phyloP scores from a whole-genome alignment of 495 filamentous ascomycete genomes.

The Xylaria grammica region DNA sequence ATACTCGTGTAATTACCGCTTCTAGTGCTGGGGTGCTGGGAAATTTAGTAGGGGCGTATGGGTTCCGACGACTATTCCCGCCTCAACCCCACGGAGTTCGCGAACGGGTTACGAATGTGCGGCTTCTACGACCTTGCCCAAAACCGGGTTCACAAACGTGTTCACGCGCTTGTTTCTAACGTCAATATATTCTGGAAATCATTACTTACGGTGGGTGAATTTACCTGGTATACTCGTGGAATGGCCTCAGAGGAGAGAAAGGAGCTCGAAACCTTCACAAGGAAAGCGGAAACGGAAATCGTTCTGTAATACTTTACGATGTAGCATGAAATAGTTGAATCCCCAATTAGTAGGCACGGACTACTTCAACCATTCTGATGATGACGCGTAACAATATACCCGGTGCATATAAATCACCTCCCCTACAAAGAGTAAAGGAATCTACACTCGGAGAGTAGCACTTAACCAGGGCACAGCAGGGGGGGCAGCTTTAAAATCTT shows the following conservation, averaged over 20 bases:
- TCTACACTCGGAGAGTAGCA: too few species aligned
- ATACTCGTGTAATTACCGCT: slow-evolving; percentile 27
- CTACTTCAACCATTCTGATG: too few species aligned
- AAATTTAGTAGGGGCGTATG: too few species aligned
- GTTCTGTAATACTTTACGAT: neutral
- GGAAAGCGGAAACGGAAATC: neutral
- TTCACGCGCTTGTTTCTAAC: too few species aligned
- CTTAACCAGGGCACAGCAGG: too few species aligned
- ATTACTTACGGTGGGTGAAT: neutral
- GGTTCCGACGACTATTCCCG: too few species aligned
- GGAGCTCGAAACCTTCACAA: neutral
- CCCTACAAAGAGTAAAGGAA: too few species aligned
- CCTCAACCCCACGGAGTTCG: neutral
- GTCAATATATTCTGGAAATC: neutral
- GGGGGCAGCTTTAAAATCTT: too few species aligned
- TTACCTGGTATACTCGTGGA: neutral
- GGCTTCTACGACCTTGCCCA: neutral
- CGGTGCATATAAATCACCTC: too few species aligned
- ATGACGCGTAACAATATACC: too few species aligned
- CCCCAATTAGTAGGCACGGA: too few species aligned
- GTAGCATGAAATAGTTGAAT: too few species aligned
- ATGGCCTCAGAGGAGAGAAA: neutral
- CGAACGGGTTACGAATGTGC: neutral
- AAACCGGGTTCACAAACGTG: neutral
- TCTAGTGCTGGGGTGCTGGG: neutral